Evolutionary conservation across 108 stramenopile species (phyloP), one percentile per base, ranked within the genome.

Genomic region (Pseudonitzschia delicatissima): DNA sequence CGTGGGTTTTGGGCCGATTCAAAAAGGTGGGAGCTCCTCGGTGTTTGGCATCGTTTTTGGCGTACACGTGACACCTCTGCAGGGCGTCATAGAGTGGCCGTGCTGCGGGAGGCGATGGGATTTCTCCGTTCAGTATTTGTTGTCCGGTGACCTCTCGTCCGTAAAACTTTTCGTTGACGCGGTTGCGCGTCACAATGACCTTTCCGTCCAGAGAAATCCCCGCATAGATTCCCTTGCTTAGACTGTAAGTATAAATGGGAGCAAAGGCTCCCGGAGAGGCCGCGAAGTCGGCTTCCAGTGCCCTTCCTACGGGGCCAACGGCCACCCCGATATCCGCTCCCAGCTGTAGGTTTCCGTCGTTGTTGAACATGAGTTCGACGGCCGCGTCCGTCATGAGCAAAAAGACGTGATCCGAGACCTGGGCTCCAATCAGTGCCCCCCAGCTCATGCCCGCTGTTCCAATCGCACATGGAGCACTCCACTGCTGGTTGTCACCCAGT

Each of bases 141-240:
- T 65, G 39, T 1, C 87, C 79, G 5, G 71, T 60, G 3, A 93
- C 88, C 8, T 70, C 33, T 12, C 78, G 63, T 18, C 98, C 98
- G 70, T 99, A 99, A 77, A 99, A 99, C 48, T 84, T 91, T 73
- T 95, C 88, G 74, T 98, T 99, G 40, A 99, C 94, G 35, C 96
- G 79, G 31, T 95, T 72, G 15, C 98, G 78, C 7, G 90, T 58
- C 25, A 82, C 62, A 55, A 98, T 83, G 18, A 96, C 70, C 23
- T 90, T 85, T 3, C 96, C 98, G 75, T 96, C 96, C 52, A 99
- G 65, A 13, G 93, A 92, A 27, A 96, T 74, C 3, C 98, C 98
- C 0, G 90, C 95, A 67, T 97, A 99, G 18, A 99, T 64, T 17
- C 98, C 98, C 65, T 96, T 91, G 52, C 86, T 85, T 25, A 95